phyloP scores from a whole-genome alignment of 1,139 yeast genomes.

The Yamadazyma conglobata region DNA sequence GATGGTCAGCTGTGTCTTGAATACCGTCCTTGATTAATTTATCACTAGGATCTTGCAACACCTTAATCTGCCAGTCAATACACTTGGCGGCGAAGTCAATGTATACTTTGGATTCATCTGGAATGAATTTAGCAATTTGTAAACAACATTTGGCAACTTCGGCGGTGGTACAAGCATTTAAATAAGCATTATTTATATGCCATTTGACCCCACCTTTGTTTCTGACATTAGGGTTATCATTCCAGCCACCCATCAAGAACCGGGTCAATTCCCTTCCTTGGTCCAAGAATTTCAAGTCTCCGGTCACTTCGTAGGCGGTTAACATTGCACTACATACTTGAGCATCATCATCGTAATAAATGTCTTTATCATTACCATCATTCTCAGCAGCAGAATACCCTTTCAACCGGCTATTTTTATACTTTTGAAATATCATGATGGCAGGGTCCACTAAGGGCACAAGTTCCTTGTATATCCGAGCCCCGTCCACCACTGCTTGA shows the following conservation, averaged over 20 bases:
- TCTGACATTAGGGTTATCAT: slow-evolving; percentile 37
- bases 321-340: slow-evolving; percentile 68
- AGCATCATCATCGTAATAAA: slow-evolving; percentile 75
- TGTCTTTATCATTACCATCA: slow-evolving; percentile 55
- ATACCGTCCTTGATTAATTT: slow-evolving; percentile 63
- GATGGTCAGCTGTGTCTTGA: slow-evolving; percentile 43
- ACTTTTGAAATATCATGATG: slow-evolving; percentile 47
- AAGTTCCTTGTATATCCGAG: slow-evolving; percentile 55
- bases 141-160: slow-evolving; percentile 69
- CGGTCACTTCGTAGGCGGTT: slow-evolving; percentile 68
- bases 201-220: slow-evolving; percentile 62
- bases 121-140: slow-evolving; percentile 54
- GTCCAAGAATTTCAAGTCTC: slow-evolving; percentile 50
- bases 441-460: slow-evolving; percentile 58
- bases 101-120: slow-evolving; percentile 41
- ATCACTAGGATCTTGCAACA: slow-evolving; percentile 52
- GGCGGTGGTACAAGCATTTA: slow-evolving; percentile 67
- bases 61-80: slow-evolving; percentile 52
- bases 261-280: slow-evolving; percentile 57
- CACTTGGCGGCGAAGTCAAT: slow-evolving; percentile 53
- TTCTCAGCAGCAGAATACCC: slow-evolving; percentile 62
- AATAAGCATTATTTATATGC: slow-evolving; percentile 60
- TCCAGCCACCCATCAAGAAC: slow-evolving; percentile 69
- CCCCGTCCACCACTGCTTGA: slow-evolving; percentile 61
- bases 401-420: slow-evolving; percentile 48